Conservation (phyloP, 257 asterid species). For the Gentiana macrophylla region DNA sequence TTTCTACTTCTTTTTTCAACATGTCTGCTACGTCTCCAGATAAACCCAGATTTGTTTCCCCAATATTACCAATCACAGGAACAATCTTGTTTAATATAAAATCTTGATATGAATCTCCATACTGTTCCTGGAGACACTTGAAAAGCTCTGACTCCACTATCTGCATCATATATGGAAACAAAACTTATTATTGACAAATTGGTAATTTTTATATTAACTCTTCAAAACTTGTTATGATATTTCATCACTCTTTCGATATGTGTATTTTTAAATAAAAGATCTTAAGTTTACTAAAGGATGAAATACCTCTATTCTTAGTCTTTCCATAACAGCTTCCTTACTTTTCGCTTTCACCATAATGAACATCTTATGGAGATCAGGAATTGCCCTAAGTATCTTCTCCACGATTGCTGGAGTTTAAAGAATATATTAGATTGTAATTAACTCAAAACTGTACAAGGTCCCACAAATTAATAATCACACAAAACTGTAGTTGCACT, state of each 20-base stretch:
- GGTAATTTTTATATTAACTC: no score
- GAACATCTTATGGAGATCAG: conserved; percentile 67
- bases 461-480: no score
- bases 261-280: no score
- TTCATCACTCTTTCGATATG: no score
- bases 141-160: conserved; percentile 23
- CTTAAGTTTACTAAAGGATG: no score
- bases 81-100: conserved; percentile 27
- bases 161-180: not conserved
- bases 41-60: conserved; percentile 43
- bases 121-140: conserved; percentile 18
- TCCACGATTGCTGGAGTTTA: conserved; percentile 59
- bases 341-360: conserved; percentile 73
- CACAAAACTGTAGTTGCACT: no score
- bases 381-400: conserved; percentile 71
- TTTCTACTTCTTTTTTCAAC: conserved; percentile 26
- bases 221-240: no score
- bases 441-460: no score
- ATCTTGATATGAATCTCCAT: conserved; percentile 21
- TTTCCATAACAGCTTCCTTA: conserved; percentile 54
- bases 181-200: no score
- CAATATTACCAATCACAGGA: conserved; percentile 34
- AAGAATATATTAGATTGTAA: no score
- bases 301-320: conserved; percentile 67
- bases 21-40: conserved; percentile 12